These are phyloP conservation scores for Sordariomycetes sp. DNA, from an alignment of 2,329 filamentous ascomycete genomes.

Conservation along the genomic window DNA sequence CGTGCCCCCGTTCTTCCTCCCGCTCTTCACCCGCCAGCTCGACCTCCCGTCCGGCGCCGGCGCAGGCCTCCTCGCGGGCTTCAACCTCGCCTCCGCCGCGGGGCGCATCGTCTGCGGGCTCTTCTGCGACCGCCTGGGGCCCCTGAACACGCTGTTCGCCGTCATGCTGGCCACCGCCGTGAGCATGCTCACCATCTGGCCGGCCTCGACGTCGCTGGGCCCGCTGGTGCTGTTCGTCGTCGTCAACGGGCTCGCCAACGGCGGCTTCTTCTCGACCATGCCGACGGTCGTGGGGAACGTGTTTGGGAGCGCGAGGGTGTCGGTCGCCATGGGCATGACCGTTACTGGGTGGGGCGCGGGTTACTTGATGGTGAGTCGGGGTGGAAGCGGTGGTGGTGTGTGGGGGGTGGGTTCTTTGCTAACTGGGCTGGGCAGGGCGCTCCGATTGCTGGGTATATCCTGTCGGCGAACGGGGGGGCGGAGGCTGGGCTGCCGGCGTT, in stretches of 20 bases:
- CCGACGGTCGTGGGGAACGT: slow-evolving; percentile 51
- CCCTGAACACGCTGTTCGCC: slow-evolving; percentile 42
- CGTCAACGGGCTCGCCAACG: slow-evolving; percentile 49
- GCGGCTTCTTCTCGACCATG: slow-evolving; percentile 53
- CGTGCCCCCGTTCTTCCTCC: slow-evolving; percentile 51
- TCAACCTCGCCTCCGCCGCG: slow-evolving; percentile 49
- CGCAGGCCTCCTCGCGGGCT: slow-evolving; percentile 47
- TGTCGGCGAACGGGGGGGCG: slow-evolving; percentile 42
- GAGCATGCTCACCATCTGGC: slow-evolving; percentile 53
- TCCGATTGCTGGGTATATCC: slow-evolving; percentile 49
- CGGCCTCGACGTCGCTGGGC: slow-evolving; percentile 40
- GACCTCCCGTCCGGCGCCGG: slow-evolving; percentile 40
- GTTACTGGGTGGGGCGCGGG: slow-evolving; percentile 50
- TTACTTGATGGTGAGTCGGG: slow-evolving; percentile 39
- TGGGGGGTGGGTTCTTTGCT: neutral
- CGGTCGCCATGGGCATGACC: slow-evolving; percentile 51
- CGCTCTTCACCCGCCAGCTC: slow-evolving; percentile 43
- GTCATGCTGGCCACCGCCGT: slow-evolving; percentile 40
- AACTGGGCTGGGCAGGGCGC: slow-evolving; percentile 22
- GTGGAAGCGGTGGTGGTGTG: neutral
- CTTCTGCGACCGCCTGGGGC: slow-evolving; percentile 40
- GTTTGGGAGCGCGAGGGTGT: slow-evolving; percentile 42
- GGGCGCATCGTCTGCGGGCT: slow-evolving; percentile 45
- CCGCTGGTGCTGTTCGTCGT: slow-evolving; percentile 46
- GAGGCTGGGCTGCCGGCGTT: slow-evolving; percentile 39